Base-by-base conservation (phyloP, 2,329 filamentous ascomycete species). In the Coniochaeta prunicola region DNA sequence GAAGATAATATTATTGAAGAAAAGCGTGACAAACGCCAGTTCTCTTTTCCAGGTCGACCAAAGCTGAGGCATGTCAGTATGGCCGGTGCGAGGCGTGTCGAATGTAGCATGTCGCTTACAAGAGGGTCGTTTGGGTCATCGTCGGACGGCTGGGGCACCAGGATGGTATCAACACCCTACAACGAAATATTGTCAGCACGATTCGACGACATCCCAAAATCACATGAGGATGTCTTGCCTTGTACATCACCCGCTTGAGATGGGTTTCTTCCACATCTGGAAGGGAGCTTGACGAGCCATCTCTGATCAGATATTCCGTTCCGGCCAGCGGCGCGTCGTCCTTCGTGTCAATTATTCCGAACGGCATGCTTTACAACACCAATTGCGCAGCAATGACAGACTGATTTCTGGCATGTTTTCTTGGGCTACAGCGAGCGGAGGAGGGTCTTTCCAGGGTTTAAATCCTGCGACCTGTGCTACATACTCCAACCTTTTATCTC, bases 331-430 rank as follows among this genome's bases (percentile, higher is more conserved):
- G 60, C 30, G 48, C 59, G 24, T 61, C 58, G 24, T 59, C 50
- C n/a, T 63, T 61, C 1, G 63, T 62, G 42, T 69, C 59, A 15
- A 70, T 54, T 34, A 70, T 67, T 53, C 68, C 68, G 28, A 69
- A 63, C 56, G 67, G 61, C 68, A 62, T 63, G 8, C 38, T 57
- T 38, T 42, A 50, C 45, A 50, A 10, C 45, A 50, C n/a, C 24
- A 17, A 6, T 30, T 8, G 24, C 40, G 38, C 38, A 38, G 10
- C 4, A 45, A 7, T 45, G n/a, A 24, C 40, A 24, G 24, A n/a
- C n/a, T 45, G 19, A 24, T 3, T 4, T 21, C 40, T 21, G 10
- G 17, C 21, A 17, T n/a, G 36, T 38, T n/a, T n/a, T n/a, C 36
- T 38, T n/a, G 15, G 17, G 9, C 5, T n/a, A n/a, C 36, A 38